Evolutionary conservation across 208 protist genomes (phyloP).

Genomic region (Phytomonas francai): DNA sequence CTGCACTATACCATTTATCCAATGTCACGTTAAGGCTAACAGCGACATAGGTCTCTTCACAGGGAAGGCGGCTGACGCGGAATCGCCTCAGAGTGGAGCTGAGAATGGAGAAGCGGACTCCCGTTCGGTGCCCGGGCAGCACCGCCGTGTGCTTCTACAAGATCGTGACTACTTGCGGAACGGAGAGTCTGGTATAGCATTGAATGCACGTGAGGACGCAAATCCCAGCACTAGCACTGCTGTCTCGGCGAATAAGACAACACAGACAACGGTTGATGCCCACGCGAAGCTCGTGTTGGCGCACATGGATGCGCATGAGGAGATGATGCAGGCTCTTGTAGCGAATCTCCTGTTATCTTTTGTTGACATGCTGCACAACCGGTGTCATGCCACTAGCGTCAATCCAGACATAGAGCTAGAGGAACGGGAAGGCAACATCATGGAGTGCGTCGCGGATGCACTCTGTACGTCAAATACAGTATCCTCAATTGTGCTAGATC

Average conservation of each 20-base stretch:
- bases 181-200: slow-evolving; percentile 2
- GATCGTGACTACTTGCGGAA: slow-evolving; percentile 1
- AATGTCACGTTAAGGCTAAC: slow-evolving; percentile 60
- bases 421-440: slow-evolving; percentile 40
- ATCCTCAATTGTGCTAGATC: slow-evolving; percentile 54
- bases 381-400: slow-evolving; percentile 36
- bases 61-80: slow-evolving; percentile 40
- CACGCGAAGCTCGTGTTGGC: slow-evolving; percentile 60
- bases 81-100: neutral
- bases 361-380: slow-evolving; percentile 63
- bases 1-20: slow-evolving; percentile 57
- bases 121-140: slow-evolving; percentile 4
- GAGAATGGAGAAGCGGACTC: neutral
- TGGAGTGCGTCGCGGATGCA: slow-evolving; percentile 79
- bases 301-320: slow-evolving; percentile 68
- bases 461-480: slow-evolving; percentile 59
- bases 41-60: slow-evolving; percentile 68
- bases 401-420: slow-evolving; percentile 18
- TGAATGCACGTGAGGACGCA: neutral
- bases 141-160: slow-evolving; percentile 20
- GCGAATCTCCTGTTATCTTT: slow-evolving; percentile 63
- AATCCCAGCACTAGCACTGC: slow-evolving; percentile 2
- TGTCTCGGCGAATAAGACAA: slow-evolving; percentile 36
- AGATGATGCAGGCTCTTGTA: slow-evolving; percentile 52
- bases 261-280: slow-evolving; percentile 38